A percentile compares a stretch with the other conserved stretches of the same genome.
phyloP scores from a whole-genome alignment of 257 asterid species.

The Salvia hispanica region DNA sequence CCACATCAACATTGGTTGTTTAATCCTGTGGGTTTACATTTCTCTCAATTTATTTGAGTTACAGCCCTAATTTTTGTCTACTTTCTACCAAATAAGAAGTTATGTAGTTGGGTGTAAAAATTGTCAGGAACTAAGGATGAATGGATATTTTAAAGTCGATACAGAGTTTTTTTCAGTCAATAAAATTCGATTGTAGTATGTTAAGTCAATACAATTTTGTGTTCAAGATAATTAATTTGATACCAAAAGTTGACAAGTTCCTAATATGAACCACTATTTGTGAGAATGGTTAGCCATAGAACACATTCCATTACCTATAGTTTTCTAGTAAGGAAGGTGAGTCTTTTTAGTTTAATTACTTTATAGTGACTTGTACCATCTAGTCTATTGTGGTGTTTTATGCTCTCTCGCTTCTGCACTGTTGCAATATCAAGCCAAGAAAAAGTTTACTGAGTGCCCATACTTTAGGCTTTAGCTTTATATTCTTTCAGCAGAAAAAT shows the following conservation, averaged over 20 bases:
- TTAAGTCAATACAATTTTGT: neutral
- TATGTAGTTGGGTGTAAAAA: neutral
- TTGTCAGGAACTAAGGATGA: conserved; percentile 7
- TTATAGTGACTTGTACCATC: too few relatives aligned
- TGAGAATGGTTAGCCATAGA: too few relatives aligned
- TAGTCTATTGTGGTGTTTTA: neutral
- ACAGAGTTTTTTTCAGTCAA: too few relatives aligned
- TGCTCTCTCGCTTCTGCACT: conserved; percentile 8
- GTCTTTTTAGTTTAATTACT: too few relatives aligned
- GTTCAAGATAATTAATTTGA: neutral
- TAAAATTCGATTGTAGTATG: too few relatives aligned
- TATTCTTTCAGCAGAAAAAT: conserved; percentile 12
- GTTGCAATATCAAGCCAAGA: neutral
- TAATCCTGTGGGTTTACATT: too few relatives aligned
- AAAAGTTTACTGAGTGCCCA: neutral
- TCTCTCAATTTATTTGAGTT: too few relatives aligned
- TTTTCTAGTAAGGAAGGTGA: conserved; percentile 13
- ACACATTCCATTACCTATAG: neutral
- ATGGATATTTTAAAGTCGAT: neutral
- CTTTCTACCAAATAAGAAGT: conserved; percentile 9
- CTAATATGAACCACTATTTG: neutral
- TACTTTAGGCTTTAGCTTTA: neutral
- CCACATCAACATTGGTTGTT: conserved; percentile 90
- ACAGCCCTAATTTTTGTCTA: too few relatives aligned
- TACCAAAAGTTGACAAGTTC: neutral